These are phyloP conservation scores for Verticillium isaacii DNA, from an alignment of 2,329 filamentous ascomycete species.

Conservation along the genomic window DNA sequence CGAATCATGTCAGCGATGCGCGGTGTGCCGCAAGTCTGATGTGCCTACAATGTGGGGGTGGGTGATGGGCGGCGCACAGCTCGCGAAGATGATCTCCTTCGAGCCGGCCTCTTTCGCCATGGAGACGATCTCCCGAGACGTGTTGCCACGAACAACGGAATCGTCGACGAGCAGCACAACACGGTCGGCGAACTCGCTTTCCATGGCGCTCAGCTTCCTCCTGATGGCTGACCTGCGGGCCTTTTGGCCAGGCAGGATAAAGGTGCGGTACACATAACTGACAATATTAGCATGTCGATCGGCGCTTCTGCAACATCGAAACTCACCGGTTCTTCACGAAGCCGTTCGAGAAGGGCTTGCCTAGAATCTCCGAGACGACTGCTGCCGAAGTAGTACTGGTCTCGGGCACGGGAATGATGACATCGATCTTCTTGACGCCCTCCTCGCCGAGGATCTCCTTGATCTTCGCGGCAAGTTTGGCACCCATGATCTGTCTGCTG, in stretches of 20 bases:
- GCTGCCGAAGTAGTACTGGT: constrained; percentile 10
- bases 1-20: too few species aligned
- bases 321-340: constrained; percentile 78
- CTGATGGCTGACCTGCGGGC: constrained; percentile 80
- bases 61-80: constrained; percentile 76
- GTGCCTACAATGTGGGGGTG: constrained; percentile 78
- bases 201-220: constrained; percentile 83
- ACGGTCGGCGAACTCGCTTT: constrained; percentile 74
- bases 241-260: constrained; percentile 60
- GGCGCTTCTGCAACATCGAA: constrained; percentile 31
- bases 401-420: constrained; percentile 69
- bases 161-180: constrained; percentile 85
- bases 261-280: not conserved
- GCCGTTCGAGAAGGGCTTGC: constrained; percentile 73
- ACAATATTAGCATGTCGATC: not conserved
- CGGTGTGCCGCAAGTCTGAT: too few species aligned
- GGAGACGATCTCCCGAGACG: constrained; percentile 48
- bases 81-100: constrained; percentile 75
- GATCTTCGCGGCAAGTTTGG: constrained; percentile 71
- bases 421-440: constrained; percentile 71
- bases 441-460: constrained; percentile 62
- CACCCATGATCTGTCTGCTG: constrained; percentile 82
- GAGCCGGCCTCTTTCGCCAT: constrained; percentile 86
- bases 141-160: constrained; percentile 82
- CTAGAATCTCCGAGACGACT: constrained; percentile 32